Percentiles rank a stretch among this genome's conserved stretches.
These are phyloP conservation scores for Dovyalis caffra DNA, from an alignment of 345 rosid genomes.

Conservation along the genomic window DNA sequence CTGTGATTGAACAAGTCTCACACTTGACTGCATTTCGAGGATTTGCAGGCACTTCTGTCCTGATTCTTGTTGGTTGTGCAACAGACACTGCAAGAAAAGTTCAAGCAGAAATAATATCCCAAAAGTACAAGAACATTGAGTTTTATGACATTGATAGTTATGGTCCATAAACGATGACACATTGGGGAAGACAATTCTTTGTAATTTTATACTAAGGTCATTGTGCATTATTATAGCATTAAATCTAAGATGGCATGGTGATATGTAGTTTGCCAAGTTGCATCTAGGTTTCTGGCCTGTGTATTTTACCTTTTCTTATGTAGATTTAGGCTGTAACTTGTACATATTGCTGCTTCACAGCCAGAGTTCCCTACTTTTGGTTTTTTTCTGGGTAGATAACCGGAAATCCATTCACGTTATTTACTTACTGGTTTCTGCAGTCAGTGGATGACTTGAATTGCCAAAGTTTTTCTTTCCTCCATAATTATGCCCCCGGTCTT, in stretches of 20 bases:
- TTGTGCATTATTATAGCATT: not conserved
- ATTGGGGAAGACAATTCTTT: not conserved
- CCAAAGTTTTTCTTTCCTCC: not conserved
- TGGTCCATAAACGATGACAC: constrained; percentile 6
- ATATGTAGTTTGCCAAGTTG: not conserved
- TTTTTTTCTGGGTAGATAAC: not conserved
- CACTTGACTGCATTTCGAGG: constrained; percentile 98
- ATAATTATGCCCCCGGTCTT: not conserved
- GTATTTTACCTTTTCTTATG: not conserved
- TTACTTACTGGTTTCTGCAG: not conserved
- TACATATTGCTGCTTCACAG: not conserved
- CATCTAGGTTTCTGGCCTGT: not conserved
- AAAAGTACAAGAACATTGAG: constrained; percentile 92
- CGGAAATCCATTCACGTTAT: not conserved
- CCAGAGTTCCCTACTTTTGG: not conserved
- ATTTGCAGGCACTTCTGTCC: constrained; percentile 97
- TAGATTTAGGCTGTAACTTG: not conserved
- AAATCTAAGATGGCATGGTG: not conserved
- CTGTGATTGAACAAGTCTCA: constrained; percentile 76
- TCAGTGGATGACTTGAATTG: not conserved
- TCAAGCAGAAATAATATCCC: constrained; percentile 92
- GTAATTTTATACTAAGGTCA: not conserved
- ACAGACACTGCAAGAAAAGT: constrained; percentile 97
- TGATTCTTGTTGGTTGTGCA: constrained; percentile 98
- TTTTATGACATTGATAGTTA: constrained; percentile 71